A percentile compares a stretch with the other conserved stretches of the same genome.
phyloP scores from a whole-genome alignment of 257 asterid species.

The Agastache rugosa region DNA sequence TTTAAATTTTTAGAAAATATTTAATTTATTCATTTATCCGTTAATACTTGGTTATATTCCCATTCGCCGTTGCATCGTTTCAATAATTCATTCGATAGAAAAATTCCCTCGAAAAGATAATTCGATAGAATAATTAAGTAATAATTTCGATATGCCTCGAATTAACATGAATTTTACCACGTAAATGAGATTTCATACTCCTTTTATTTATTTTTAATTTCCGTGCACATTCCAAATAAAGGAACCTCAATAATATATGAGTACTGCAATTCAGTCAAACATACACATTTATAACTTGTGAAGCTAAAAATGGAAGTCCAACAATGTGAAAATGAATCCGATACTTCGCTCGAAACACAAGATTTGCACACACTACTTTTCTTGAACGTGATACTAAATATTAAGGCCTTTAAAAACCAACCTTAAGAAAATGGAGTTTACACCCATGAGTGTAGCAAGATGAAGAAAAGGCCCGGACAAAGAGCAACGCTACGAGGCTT shows the following conservation, averaged over 20 bases:
- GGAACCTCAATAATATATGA: neutral
- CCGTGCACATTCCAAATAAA: neutral
- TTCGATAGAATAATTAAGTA: neutral
- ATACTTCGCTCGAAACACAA: constrained; percentile 41
- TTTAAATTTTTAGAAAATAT: too few species aligned
- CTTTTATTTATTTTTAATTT: neutral
- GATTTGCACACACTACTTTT: constrained; percentile 30
- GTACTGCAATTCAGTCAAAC: constrained; percentile 5
- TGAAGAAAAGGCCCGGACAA: constrained; percentile 12
- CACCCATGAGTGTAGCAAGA: neutral
- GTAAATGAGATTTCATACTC: neutral
- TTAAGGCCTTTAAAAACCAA: neutral
- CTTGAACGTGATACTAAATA: neutral
- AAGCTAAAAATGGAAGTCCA: constrained; percentile 12
- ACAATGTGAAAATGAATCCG: constrained; percentile 43
- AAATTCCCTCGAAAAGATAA: neutral
- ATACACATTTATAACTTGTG: neutral
- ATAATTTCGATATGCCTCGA: neutral
- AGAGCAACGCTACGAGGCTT: neutral
- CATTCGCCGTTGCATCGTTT: too few species aligned
- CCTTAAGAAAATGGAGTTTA: neutral
- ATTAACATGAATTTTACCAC: neutral
- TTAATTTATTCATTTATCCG: too few species aligned
- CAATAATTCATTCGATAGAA: too few species aligned
- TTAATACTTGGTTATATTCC: too few species aligned